Evolutionary conservation across 2,329 filamentous ascomycete genomes (phyloP).

Genomic region (Cladosporium sp.): DNA sequence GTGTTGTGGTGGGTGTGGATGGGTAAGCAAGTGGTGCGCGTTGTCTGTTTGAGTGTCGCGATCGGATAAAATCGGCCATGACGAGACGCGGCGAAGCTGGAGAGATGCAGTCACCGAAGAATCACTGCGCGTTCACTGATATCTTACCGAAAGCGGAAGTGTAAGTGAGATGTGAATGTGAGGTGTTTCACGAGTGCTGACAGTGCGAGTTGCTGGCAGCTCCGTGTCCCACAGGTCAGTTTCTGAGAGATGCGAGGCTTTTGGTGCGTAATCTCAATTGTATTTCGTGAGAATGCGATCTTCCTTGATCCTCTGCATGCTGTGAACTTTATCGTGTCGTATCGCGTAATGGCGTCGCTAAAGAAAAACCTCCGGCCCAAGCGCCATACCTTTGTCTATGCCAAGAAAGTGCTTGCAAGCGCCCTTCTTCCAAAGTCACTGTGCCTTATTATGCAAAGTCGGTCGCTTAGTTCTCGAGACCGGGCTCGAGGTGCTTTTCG

Average conservation of each 20-base stretch:
- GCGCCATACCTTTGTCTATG: slow-evolving; percentile 3
- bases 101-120: background rate
- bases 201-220: background rate
- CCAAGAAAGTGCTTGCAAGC: slow-evolving; percentile 2
- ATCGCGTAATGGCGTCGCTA: slow-evolving; percentile 1
- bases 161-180: background rate
- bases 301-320: background rate
- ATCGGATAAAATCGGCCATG: background rate
- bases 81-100: background rate
- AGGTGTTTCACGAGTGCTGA: background rate
- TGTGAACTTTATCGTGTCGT: slow-evolving; percentile 7
- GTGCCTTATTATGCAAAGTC: background rate
- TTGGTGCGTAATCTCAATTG: background rate
- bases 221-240: background rate
- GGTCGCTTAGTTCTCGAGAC: slow-evolving; percentile 53
- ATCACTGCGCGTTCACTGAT: background rate
- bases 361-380: background rate
- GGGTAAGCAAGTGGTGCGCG: background rate
- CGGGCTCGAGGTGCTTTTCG: slow-evolving; percentile 64
- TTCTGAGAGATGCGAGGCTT: background rate
- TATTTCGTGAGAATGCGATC: background rate
- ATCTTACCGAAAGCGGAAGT: background rate
- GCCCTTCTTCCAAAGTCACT: background rate
- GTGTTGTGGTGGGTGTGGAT: background rate
- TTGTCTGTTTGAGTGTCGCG: background rate